Percentiles rank a stretch among this genome's conserved stretches.
phyloP scores from a whole-genome alignment of 2,329 filamentous ascomycete genomes.

The Penicillium sp. region DNA sequence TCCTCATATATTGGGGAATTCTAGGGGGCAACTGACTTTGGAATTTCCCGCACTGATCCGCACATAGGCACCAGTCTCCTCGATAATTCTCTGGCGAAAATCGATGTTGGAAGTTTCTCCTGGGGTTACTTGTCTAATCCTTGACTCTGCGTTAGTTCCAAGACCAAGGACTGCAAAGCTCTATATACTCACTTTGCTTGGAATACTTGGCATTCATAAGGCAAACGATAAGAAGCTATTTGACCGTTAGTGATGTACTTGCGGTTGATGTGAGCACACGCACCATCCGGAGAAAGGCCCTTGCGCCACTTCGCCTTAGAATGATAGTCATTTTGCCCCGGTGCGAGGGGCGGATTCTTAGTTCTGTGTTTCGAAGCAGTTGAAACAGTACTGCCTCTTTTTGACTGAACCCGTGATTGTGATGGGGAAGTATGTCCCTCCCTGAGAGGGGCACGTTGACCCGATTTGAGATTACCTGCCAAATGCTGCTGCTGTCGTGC shows the following conservation, averaged over 20 bases:
- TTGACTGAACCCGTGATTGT: background rate
- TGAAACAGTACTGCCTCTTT: background rate
- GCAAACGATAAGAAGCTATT: constrained; percentile 3
- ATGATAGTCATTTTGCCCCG: background rate
- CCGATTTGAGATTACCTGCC: background rate
- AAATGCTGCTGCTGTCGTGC: background rate
- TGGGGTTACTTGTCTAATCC: background rate
- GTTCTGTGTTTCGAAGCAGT: background rate
- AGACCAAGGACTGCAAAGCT: background rate
- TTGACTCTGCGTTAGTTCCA: background rate
- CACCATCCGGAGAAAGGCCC: constrained; percentile 1
- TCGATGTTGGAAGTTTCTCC: background rate
- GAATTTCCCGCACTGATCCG: background rate
- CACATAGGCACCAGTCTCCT: constrained; percentile 1
- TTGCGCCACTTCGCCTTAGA: constrained; percentile 5
- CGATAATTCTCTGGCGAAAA: background rate
- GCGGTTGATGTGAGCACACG: background rate
- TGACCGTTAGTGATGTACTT: background rate
- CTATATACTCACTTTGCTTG: background rate
- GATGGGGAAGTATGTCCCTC: background rate
- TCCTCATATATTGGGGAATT: background rate
- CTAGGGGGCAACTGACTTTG: background rate
- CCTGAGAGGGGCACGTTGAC: background rate
- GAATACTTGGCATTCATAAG: background rate
- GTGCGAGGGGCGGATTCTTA: too few relatives aligned